Evolutionary conservation across 768 basidiomycete genomes (phyloP).

Genomic region (Clitopilus hobsonii): DNA sequence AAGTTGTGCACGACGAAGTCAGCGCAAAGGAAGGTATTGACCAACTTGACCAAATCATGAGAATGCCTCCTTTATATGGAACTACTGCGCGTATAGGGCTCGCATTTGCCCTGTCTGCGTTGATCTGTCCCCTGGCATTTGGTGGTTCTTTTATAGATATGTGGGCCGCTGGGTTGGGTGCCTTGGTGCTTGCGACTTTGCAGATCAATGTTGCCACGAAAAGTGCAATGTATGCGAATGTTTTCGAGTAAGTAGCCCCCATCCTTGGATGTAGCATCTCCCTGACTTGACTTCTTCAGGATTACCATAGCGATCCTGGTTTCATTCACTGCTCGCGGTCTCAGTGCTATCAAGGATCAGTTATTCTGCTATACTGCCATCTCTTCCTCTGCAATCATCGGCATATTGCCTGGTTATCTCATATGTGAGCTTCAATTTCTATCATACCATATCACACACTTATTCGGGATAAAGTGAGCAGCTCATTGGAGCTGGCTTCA

Average conservation of each 20-base stretch:
- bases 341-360: conserved; percentile 71
- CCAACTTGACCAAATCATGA: conserved; percentile 59
- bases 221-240: conserved; percentile 81
- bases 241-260: conserved; percentile 71
- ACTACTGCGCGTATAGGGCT: conserved; percentile 57
- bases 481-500: conserved; percentile 78
- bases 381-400: conserved; percentile 82
- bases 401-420: conserved; percentile 86
- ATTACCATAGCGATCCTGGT: conserved; percentile 80
- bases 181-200: conserved; percentile 62
- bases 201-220: conserved; percentile 72
- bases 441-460: conserved; percentile 5
- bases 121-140: conserved; percentile 84
- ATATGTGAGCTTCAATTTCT: conserved; percentile 47
- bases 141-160: conserved; percentile 83
- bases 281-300: conserved; percentile 32
- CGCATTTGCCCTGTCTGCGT: conserved; percentile 64
- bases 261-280: background rate
- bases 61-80: conserved; percentile 60
- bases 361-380: conserved; percentile 92
- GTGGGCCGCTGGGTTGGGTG: conserved; percentile 72
- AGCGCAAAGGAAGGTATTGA: conserved; percentile 73
- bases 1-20: conserved; percentile 89
- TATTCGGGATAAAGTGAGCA: conserved; percentile 46
- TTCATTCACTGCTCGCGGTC: conserved; percentile 75